A percentile compares a stretch with the other conserved stretches of the same genome.
Evolutionary conservation across 768 basidiomycete species (phyloP).

Genomic region (Termitomyces sp.): DNA sequence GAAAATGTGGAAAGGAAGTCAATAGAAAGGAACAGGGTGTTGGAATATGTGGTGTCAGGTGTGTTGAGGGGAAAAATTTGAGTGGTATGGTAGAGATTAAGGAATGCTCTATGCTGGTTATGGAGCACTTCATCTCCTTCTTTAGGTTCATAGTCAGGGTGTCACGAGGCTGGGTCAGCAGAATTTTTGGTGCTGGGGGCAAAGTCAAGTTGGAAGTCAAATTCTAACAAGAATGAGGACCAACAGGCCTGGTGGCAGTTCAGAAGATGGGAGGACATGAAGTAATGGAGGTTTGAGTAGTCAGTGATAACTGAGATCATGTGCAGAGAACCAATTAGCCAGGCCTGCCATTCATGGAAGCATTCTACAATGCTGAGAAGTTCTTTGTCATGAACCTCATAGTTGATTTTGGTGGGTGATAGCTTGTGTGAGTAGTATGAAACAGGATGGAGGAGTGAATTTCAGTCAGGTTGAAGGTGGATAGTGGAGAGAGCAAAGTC

Average conservation of each 20-base stretch:
- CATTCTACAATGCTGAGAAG: no score
- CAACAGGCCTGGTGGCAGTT: conserved; percentile 44
- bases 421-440: no score
- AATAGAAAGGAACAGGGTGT: neutral
- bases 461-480: no score
- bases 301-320: conserved; percentile 23
- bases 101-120: conserved; percentile 22
- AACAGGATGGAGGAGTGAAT: no score
- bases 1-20: neutral
- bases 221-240: conserved; percentile 37
- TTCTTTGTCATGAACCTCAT: no score
- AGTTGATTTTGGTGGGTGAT: no score
- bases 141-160: conserved; percentile 25
- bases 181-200: conserved; percentile 23
- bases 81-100: conserved; percentile 25
- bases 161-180: conserved; percentile 27
- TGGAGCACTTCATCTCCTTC: conserved; percentile 16
- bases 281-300: conserved; percentile 44
- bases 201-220: conserved; percentile 29
- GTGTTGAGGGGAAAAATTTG: conserved; percentile 17
- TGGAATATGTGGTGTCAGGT: neutral
- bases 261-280: conserved; percentile 33
- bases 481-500: no score
- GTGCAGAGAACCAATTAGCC: conserved; percentile 23
- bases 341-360: conserved; percentile 30